These are phyloP conservation scores for Barnettozyma californica DNA, from an alignment of 805 yeast species.

Conservation along the genomic window DNA sequence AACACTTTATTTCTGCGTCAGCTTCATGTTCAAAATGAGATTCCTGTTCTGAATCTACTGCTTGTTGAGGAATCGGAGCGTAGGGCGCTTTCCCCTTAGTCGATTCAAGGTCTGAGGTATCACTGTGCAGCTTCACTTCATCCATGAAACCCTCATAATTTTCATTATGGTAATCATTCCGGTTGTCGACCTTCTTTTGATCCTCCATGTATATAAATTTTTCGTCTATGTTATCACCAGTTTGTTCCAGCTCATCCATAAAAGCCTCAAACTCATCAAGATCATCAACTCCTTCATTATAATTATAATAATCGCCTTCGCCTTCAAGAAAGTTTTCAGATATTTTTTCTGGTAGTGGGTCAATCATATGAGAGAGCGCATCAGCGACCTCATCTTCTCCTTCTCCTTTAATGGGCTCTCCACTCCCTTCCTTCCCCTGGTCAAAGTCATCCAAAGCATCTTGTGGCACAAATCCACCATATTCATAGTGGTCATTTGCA, in stretches of 20 bases:
- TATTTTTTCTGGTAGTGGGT: neutral
- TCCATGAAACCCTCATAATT: neutral
- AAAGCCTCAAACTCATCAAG: slow-evolving; percentile 23
- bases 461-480: neutral
- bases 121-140: neutral
- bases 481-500: neutral
- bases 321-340: neutral
- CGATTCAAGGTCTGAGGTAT: neutral
- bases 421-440: slow-evolving; percentile 6
- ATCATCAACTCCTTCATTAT: slow-evolving; percentile 4
- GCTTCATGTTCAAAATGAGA: neutral
- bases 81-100: neutral
- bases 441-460: neutral
- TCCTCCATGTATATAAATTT: neutral
- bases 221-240: neutral
- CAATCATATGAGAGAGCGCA: neutral
- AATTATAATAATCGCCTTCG: slow-evolving; percentile 3
- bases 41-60: neutral
- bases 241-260: slow-evolving; percentile 16
- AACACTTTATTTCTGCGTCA: neutral
- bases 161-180: neutral
- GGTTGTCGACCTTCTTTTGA: neutral
- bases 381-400: too few species aligned
- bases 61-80: neutral
- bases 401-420: slow-evolving; percentile 3